These are phyloP conservation scores for Cyberlindnera misumaiensis DNA, from an alignment of 805 yeast species.

Conservation along the genomic window DNA sequence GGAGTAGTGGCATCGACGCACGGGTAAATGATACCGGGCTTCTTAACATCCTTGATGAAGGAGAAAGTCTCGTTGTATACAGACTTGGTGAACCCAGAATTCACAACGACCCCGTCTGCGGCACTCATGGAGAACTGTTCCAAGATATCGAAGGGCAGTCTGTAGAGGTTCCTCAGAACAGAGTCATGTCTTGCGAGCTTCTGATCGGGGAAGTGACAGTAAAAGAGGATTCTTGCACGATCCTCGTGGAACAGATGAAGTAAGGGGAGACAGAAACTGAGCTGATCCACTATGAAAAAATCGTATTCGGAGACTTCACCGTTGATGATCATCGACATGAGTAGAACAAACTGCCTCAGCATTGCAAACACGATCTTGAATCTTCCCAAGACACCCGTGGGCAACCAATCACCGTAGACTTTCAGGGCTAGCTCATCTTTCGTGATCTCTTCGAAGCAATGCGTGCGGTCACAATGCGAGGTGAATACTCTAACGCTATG, in stretches of 20 bases:
- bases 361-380: conserved; percentile 80
- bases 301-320: conserved; percentile 52
- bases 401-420: conserved; percentile 81
- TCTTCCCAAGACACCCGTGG: conserved; percentile 58
- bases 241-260: conserved; percentile 39
- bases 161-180: conserved; percentile 52
- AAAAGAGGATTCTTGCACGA: conserved; percentile 59
- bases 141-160: conserved; percentile 75
- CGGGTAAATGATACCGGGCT: conserved; percentile 35
- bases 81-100: conserved; percentile 73
- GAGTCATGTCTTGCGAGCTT: conserved; percentile 57
- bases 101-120: conserved; percentile 80
- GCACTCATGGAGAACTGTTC: conserved; percentile 76
- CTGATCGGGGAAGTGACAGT: conserved; percentile 96
- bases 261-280: conserved; percentile 77
- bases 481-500: conserved; percentile 69
- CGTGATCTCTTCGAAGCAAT: conserved; percentile 87
- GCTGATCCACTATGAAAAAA: conserved; percentile 79
- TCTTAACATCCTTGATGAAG: conserved; percentile 22
- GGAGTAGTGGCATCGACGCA: conserved; percentile 58
- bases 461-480: conserved; percentile 81
- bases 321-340: conserved; percentile 36
- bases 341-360: conserved; percentile 70
- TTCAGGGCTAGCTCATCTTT: conserved; percentile 50
- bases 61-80: conserved; percentile 63